Percentiles rank a stretch among this genome's conserved stretches.
These are phyloP conservation scores for Cladophialophora carrionii DNA, from an alignment of 2,329 filamentous ascomycete species.

Conservation along the genomic window DNA sequence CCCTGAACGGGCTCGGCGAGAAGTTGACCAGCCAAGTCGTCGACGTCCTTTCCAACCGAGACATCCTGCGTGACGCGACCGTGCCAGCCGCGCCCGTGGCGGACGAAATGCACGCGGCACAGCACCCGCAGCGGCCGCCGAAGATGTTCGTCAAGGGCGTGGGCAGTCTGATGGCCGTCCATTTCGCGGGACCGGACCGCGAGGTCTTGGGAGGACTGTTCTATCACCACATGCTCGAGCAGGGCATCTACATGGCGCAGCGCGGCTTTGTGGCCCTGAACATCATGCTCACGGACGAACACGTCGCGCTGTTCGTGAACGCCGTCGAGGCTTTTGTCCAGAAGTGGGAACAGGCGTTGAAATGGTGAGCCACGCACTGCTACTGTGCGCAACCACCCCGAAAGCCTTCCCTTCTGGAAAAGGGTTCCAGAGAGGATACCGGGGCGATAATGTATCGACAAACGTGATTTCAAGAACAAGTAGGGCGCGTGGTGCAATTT, in stretches of 20 bases:
- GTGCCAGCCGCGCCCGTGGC: slow-evolving; percentile 18
- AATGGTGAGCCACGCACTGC: slow-evolving; percentile 21
- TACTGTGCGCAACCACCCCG: not conserved
- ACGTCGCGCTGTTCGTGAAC: slow-evolving; percentile 32
- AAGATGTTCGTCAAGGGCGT: slow-evolving; percentile 42
- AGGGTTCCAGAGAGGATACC: not conserved
- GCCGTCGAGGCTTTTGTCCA: slow-evolving; percentile 32
- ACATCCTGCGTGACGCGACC: slow-evolving; percentile 10
- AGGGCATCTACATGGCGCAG: slow-evolving; percentile 41
- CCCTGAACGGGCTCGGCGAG: slow-evolving; percentile 41
- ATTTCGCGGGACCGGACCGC: slow-evolving; percentile 38
- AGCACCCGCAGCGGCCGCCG: slow-evolving; percentile 29
- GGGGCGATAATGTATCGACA: not conserved
- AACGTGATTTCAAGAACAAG: not conserved
- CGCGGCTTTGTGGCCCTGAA: slow-evolving; percentile 43
- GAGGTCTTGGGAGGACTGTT: slow-evolving; percentile 38
- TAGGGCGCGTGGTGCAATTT: not conserved
- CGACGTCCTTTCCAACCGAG: slow-evolving; percentile 26
- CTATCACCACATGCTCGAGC: slow-evolving; percentile 41
- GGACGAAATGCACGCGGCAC: slow-evolving; percentile 20
- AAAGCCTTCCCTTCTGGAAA: not conserved
- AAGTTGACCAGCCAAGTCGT: slow-evolving; percentile 36
- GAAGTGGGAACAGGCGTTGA: slow-evolving; percentile 24
- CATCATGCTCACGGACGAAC: slow-evolving; percentile 38
- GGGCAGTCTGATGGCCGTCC: slow-evolving; percentile 42